Conservation (phyloP, 495 filamentous ascomycete genomes). For the Venustampulla echinocandica region DNA sequence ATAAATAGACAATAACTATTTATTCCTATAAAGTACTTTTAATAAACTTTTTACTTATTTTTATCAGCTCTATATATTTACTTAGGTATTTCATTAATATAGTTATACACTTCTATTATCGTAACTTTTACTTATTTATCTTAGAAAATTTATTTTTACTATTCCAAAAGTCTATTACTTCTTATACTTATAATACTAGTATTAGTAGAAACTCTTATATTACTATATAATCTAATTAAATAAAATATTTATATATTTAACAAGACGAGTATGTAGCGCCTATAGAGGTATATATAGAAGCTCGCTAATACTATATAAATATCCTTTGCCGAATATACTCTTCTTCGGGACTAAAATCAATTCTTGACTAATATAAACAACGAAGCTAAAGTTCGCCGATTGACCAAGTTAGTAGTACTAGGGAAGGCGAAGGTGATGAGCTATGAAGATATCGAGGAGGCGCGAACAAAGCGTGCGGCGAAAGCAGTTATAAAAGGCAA, state of each 20-base stretch:
- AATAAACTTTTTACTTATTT: too few species aligned
- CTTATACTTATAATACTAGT: conserved; percentile 24
- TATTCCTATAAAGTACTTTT: too few species aligned
- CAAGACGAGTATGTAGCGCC: conserved; percentile 21
- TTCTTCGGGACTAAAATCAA: conserved; percentile 24
- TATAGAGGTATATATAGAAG: conserved; percentile 23
- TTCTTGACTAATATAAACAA: conserved; percentile 14
- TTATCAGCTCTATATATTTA: too few species aligned
- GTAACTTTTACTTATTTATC: too few species aligned
- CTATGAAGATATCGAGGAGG: conserved; percentile 30
- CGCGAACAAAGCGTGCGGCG: conserved; percentile 25
- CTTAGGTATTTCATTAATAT: too few species aligned
- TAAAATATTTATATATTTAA: conserved; percentile 21
- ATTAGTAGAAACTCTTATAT: conserved; percentile 21
- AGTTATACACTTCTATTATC: too few species aligned
- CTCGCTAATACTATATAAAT: conserved; percentile 23
- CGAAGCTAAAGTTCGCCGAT: conserved; percentile 22
- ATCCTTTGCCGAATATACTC: conserved; percentile 27
- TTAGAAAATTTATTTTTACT: too few species aligned
- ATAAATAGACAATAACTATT: too few species aligned
- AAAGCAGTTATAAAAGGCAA: conserved; percentile 10
- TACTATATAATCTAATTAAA: conserved; percentile 26
- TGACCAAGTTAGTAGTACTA: conserved; percentile 18
- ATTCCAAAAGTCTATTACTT: too few species aligned
- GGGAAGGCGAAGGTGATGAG: conserved; percentile 29